Evolutionary conservation across 1,139 yeast species (phyloP).

Genomic region (Candida pseudoviswanathii): DNA sequence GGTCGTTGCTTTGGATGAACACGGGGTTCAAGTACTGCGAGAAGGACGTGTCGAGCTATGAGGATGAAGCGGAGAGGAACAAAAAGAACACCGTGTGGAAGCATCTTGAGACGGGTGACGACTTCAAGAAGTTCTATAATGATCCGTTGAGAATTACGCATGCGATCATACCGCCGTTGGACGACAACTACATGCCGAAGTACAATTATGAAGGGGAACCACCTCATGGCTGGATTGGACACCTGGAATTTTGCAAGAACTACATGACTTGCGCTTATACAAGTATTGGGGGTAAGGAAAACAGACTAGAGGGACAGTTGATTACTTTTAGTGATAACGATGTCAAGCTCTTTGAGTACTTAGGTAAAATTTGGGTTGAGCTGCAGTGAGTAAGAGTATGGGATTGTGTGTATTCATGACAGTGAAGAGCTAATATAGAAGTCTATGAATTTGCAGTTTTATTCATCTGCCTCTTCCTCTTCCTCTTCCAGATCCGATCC

Average conservation of each 20-base stretch:
- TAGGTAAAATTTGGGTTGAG: slow-evolving; percentile 38
- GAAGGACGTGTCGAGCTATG: slow-evolving; percentile 25
- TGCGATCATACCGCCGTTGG: slow-evolving; percentile 36
- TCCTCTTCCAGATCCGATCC: too few species aligned
- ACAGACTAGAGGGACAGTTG: slow-evolving; percentile 26
- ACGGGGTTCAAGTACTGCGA: slow-evolving; percentile 39
- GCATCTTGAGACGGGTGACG: slow-evolving; percentile 16
- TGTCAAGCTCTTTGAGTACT: slow-evolving; percentile 26
- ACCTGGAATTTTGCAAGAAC: slow-evolving; percentile 33
- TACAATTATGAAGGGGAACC: slow-evolving; percentile 32
- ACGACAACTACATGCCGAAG: slow-evolving; percentile 15
- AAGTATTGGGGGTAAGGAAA: slow-evolving; percentile 38
- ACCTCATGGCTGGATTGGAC: slow-evolving; percentile 31
- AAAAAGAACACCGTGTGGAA: slow-evolving; percentile 22
- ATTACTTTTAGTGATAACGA: slow-evolving; percentile 26
- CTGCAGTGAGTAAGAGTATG: background rate
- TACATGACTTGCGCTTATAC: slow-evolving; percentile 50
- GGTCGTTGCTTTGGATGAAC: slow-evolving; percentile 35
- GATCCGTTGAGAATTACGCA: slow-evolving; percentile 25
- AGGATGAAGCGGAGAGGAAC: slow-evolving; percentile 25
- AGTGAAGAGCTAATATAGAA: too few species aligned
- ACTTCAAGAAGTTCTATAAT: slow-evolving; percentile 25
- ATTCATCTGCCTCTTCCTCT: too few species aligned
- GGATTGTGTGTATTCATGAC: too few species aligned
- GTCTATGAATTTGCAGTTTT: too few species aligned